Evolutionary conservation across 768 basidiomycete genomes (phyloP), one percentile per base, ranked within the genome.

Genomic region (Tricholoma sp.): DNA sequence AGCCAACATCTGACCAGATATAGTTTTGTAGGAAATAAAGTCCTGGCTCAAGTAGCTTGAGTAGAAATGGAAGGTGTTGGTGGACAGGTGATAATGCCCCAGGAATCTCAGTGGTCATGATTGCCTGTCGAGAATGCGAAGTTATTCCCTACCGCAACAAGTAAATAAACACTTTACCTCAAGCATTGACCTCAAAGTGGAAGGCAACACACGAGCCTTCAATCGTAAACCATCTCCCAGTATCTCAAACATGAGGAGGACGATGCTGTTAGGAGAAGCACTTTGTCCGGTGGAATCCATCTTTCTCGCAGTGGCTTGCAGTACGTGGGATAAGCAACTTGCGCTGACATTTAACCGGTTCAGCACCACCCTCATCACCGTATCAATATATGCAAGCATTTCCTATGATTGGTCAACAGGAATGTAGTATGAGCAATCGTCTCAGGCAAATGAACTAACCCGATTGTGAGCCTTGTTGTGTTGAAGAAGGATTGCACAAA

Each of bases 391-490:
- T 2, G 72, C 61, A 10, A 89, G 64, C 49, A 91, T 66, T 37
- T 86, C 86, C 88, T 88, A 51, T 14, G 18, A 41, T 32, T 1
- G 18, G 8, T 49, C 12, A 10, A 50, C 27, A 55, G 12, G 21
- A 55, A 46, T 34, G 59, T 57, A 53, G 24, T 22, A 29, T 31
- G 50, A 55, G 53, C 24, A 19, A 29, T 41, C 19, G 5, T 16
- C 58, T 50, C 22, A 27, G 24, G 14, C 27, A 35, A 54, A 19
- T 22, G 31, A 2, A 67, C 74, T 56, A 58, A 88, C 88, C 57
- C 81, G 75, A 63, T 76, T 78, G 46, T 81, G 74, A 19, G 76
- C 69, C 66, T 83, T 83, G 70, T 88, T 86, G 63, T 83, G 76
- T 56, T 83, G 77, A 12, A 87, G 71, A 29, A 90, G 72, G 12